Conservation (phyloP, 495 filamentous ascomycete species). For the Tuber indicum region DNA sequence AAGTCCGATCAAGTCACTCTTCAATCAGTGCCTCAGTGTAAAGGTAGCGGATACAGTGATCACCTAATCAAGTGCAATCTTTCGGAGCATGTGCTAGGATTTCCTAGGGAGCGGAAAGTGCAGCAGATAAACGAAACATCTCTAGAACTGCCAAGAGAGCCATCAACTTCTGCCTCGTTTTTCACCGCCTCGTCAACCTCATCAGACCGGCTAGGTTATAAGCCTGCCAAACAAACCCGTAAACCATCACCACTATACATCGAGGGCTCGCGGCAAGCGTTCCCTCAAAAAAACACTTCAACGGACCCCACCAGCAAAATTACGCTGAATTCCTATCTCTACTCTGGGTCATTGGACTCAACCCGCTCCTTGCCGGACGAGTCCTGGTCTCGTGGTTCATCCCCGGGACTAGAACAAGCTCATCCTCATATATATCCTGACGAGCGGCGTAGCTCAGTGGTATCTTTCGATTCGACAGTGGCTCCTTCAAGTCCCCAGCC, state of each 20-base stretch:
- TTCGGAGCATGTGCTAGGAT: constrained; percentile 32
- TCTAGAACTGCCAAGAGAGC: constrained; percentile 11
- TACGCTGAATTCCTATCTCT: constrained; percentile 37
- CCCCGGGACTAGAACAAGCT: constrained; percentile 32
- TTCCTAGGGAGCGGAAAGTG: constrained; percentile 21
- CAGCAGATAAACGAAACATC: constrained; percentile 27
- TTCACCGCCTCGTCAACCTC: neutral
- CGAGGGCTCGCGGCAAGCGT: neutral
- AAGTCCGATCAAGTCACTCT: neutral
- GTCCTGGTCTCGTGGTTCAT: constrained; percentile 32
- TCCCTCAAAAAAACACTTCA: neutral
- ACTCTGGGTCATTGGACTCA: constrained; percentile 28
- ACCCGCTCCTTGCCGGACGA: constrained; percentile 32
- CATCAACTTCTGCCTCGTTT: constrained; percentile 16
- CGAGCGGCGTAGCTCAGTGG: constrained; percentile 26
- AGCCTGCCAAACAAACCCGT: neutral
- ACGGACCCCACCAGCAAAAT: constrained; percentile 21
- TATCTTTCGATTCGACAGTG: constrained; percentile 32
- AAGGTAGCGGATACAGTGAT: neutral
- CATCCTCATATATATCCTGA: constrained; percentile 32
- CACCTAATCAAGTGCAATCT: neutral
- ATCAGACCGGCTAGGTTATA: neutral
- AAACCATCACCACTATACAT: neutral
- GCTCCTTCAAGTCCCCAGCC: constrained; percentile 30
- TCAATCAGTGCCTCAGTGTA: neutral